Base-by-base conservation (phyloP, 106 monocot genomes). In the Iris macrosiphon region DNA sequence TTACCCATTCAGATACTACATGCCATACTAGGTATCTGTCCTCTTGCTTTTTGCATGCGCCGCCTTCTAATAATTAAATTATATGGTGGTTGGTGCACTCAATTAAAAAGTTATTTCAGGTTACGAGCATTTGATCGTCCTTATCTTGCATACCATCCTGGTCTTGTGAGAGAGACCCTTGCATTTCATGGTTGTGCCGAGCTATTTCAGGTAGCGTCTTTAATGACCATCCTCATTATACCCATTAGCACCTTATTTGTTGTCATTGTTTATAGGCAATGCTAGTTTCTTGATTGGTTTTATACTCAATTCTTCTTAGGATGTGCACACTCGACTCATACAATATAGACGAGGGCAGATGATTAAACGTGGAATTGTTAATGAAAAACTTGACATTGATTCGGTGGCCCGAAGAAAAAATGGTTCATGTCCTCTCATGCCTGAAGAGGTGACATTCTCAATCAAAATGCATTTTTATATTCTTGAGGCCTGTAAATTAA, bases 391-490 rank as follows among this genome's bases (percentile, higher is more conserved):
- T 4, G 70, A 10, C 29, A 61, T 94, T 45, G 81, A 94, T 65
- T 94, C 94, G 16, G n/a, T 73, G 34, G 58, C 48, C 65, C 51
- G 68, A 64, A 94, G 62, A 63, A 81, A 40, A 67, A 70, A 79
- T 64, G 84, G 88, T 38, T 84, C 81, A 32, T 94, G 94, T 35
- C 94, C 94, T 48, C 52, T 94, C 34, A 88, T 89, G 84, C 88
- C 94, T 61, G 88, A 94, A 82, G 94, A 94, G 84, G 94, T 94
- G 33, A 71, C n/a, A n/a, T n/a, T n/a, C n/a, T n/a, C n/a, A n/a
- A n/a, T n/a, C n/a, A n/a, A n/a, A n/a, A n/a, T n/a, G n/a, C n/a
- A n/a, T n/a, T n/a, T n/a, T n/a, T n/a, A n/a, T n/a, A n/a, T n/a
- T n/a, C n/a, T n/a, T n/a, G n/a, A n/a, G n/a, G n/a, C n/a, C n/a